Evolutionary conservation across 129 eudicot species (phyloP), one percentile per base, ranked within the genome.

Genomic region (Calendula officinalis): DNA sequence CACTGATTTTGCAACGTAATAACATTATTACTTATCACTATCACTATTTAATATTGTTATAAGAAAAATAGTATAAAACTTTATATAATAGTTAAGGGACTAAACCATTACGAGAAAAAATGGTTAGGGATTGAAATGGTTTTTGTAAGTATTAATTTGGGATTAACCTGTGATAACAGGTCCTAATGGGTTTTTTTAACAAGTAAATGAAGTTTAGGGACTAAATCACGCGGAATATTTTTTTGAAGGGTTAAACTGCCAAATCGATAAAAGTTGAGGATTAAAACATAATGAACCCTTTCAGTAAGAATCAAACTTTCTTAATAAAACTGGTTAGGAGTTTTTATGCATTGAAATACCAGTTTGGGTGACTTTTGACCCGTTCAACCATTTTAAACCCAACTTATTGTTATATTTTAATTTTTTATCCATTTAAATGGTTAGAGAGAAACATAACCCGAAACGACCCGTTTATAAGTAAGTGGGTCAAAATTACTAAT

Each of bases 401-500:
- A 10, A 12, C 35, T 13, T 9, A 16, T 10, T 14, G 54, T 50
- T 17, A 6, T 8, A 3, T 17, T 8, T 14, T 33, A 13, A 0
- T 4, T 14, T 48, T 0, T 48, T 14, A 16, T 27, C 11, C 11
- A 27, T 62, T 45, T 45, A 36, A 45, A 48, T 6, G 17, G 32
- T 5, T 52, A 17, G 14, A 38, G 11, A 32, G 50, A 66, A 52
- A 39, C 22, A 66, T 11, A 66, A 52, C 33, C 49, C 34, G 9
- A 47, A 22, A 38, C 7, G 10, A 52, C 41, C 30, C 39, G 38
- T 17, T 10, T 13, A 13, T 52, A 38, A 10, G 22, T 36, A 17
- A n/a, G 7, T 39, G 41, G 52, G 27, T 66, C 14, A 2, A 6
- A 50, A 22, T 77, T 59, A 17, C 63, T 66, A 50, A 55, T 34